Evolutionary conservation across 2,329 filamentous ascomycete species (phyloP).

Genomic region (Penicillium paneum): DNA sequence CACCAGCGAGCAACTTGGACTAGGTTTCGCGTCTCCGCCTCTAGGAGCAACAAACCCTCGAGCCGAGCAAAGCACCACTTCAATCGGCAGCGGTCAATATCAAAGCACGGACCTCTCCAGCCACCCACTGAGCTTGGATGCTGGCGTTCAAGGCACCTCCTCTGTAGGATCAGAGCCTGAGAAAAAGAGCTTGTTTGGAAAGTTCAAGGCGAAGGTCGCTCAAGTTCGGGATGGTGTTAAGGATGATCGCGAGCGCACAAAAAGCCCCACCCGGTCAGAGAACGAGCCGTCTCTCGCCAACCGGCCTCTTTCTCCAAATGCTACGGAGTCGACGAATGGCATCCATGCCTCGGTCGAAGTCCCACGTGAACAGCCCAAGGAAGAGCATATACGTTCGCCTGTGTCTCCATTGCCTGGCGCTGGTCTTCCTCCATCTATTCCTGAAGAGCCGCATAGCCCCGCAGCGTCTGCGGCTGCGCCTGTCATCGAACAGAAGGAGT

Average conservation of each 20-base stretch:
- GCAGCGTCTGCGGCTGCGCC: constrained; percentile 18
- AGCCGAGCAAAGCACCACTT: constrained; percentile 65
- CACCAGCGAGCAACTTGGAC: constrained; percentile 53
- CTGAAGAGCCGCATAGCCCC: constrained; percentile 34
- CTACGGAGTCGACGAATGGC: constrained; percentile 19
- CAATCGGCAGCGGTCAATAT: constrained; percentile 59
- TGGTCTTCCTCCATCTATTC: constrained; percentile 33
- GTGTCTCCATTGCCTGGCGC: constrained; percentile 30
- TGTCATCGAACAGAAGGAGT: constrained; percentile 7
- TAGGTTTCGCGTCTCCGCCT: constrained; percentile 44
- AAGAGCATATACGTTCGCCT: constrained; percentile 25
- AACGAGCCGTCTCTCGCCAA: constrained; percentile 32
- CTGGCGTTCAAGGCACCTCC: constrained; percentile 36
- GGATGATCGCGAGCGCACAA: constrained; percentile 53
- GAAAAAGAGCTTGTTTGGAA: constrained; percentile 61
- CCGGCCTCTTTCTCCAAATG: constrained; percentile 37
- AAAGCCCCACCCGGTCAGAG: constrained; percentile 48
- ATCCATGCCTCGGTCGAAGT: constrained; percentile 26
- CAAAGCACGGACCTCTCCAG: constrained; percentile 41
- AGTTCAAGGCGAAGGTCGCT: constrained; percentile 62
- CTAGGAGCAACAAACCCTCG: constrained; percentile 61
- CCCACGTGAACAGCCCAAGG: constrained; percentile 19
- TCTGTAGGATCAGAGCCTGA: constrained; percentile 42
- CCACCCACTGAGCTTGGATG: constrained; percentile 38
- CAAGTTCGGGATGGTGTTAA: constrained; percentile 54